Conservation (phyloP, 495 filamentous ascomycete species). For the Annulohypoxylon nitens region DNA sequence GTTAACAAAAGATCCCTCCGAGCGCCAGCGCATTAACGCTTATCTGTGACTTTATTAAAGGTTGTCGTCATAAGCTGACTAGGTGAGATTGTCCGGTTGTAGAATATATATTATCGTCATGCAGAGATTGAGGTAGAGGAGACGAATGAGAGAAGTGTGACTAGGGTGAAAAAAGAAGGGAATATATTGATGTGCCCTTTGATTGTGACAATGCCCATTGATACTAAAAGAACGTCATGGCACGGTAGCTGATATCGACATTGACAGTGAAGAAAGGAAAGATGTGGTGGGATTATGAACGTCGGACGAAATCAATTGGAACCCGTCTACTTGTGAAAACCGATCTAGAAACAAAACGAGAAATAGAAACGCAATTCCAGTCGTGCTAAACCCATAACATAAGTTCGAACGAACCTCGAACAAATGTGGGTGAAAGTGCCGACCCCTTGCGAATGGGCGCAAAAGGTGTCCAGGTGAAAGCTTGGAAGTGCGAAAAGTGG, state of each 20-base stretch:
- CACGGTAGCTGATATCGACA: slow-evolving; percentile 23
- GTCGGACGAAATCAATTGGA: slow-evolving; percentile 43
- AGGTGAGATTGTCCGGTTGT: slow-evolving; percentile 4
- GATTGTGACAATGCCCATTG: slow-evolving; percentile 38
- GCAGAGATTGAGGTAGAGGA: slow-evolving; percentile 16
- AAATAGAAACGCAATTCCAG: slow-evolving; percentile 26
- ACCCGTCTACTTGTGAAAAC: slow-evolving; percentile 23
- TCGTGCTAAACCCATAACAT: slow-evolving; percentile 11
- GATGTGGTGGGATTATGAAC: slow-evolving; percentile 12
- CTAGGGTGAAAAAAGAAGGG: slow-evolving; percentile 28
- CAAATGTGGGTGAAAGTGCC: slow-evolving; percentile 26
- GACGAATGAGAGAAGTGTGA: slow-evolving; percentile 18
- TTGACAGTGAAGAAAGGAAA: slow-evolving; percentile 41
- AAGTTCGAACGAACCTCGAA: slow-evolving; percentile 16
- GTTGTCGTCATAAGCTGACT: slow-evolving; percentile 41
- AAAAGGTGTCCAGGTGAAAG: slow-evolving; percentile 31
- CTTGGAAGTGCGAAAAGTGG: slow-evolving; percentile 43
- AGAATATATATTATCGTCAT: slow-evolving; percentile 36
- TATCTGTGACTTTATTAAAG: slow-evolving; percentile 35
- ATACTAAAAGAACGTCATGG: slow-evolving; percentile 42
- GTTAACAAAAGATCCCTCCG: slow-evolving; percentile 25
- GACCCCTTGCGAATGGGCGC: slow-evolving; percentile 34
- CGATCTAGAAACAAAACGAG: slow-evolving; percentile 24
- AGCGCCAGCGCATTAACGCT: slow-evolving; percentile 30
- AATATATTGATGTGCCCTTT: slow-evolving; percentile 28